Conservation (phyloP, 345 rosid genomes). For the Raphanus sativus region DNA sequence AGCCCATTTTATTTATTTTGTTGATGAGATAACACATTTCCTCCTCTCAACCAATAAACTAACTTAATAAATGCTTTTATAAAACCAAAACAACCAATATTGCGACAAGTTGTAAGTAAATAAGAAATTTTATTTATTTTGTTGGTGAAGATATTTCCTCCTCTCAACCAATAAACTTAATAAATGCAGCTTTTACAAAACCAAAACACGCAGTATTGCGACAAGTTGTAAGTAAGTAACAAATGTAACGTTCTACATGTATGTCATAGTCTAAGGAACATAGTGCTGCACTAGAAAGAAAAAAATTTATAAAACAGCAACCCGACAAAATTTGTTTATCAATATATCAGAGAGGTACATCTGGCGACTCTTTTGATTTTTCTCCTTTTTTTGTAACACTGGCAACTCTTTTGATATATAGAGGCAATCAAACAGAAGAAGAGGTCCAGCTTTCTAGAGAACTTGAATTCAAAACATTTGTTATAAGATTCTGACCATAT, state of each 20-base stretch:
- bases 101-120: neutral
- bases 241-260: neutral
- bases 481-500: neutral
- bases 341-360: neutral
- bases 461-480: neutral
- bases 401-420: neutral
- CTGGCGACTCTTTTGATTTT: neutral
- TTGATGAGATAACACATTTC: neutral
- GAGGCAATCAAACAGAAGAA: neutral
- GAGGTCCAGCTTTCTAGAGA: neutral
- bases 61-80: neutral
- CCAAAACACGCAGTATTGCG: neutral
- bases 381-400: too few species aligned
- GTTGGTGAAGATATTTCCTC: neutral
- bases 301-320: neutral
- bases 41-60: neutral
- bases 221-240: neutral
- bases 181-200: neutral
- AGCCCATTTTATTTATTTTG: constrained; percentile 17
- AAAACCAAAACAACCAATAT: neutral
- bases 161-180: neutral
- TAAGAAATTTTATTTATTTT: constrained; percentile 9
- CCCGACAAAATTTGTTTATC: neutral
- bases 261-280: neutral
- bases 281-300: neutral